These are phyloP conservation scores for Plasmodium malariae DNA, from an alignment of 169 alveolate species.

Conservation along the genomic window DNA sequence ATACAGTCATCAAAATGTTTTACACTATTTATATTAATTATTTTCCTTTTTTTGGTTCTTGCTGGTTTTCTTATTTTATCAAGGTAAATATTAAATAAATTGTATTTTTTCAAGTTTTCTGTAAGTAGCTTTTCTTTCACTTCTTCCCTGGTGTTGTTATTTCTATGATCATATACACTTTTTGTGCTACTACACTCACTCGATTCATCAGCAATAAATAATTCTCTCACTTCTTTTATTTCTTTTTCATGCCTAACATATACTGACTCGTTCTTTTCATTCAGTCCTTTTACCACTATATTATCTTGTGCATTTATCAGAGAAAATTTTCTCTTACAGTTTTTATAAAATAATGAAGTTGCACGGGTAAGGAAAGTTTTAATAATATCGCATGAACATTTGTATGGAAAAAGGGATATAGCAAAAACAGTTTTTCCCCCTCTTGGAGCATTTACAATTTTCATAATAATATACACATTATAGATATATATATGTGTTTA, in stretches of 20 bases:
- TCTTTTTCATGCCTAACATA: not conserved
- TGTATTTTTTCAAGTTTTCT: slow-evolving; percentile 62
- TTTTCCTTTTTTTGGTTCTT: slow-evolving; percentile 22
- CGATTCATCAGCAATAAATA: not conserved
- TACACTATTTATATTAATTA: slow-evolving; percentile 65
- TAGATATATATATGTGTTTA: not conserved
- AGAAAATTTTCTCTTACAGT: slow-evolving; percentile 17
- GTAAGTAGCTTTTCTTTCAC: slow-evolving; percentile 17
- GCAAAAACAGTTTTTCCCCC: slow-evolving; percentile 6
- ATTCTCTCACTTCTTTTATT: not conserved
- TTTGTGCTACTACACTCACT: not conserved
- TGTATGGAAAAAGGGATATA: not conserved
- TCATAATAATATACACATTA: slow-evolving; percentile 20
- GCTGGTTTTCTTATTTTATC: slow-evolving; percentile 53
- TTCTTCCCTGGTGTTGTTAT: slow-evolving; percentile 5
- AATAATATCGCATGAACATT: not conserved
- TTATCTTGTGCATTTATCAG: not conserved
- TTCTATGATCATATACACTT: not conserved
- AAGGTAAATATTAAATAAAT: slow-evolving; percentile 65
- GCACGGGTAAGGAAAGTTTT: not conserved
- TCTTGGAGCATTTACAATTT: slow-evolving; percentile 19
- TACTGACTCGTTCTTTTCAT: not conserved
- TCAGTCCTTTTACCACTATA: not conserved
- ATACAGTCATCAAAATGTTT: slow-evolving; percentile 58
- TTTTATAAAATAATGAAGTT: slow-evolving; percentile 2